Percentiles rank a stretch among this genome's conserved stretches.
phyloP scores from a whole-genome alignment of 225 moss, liverwort and hornwort species.

The Thuidium tamariscinum region DNA sequence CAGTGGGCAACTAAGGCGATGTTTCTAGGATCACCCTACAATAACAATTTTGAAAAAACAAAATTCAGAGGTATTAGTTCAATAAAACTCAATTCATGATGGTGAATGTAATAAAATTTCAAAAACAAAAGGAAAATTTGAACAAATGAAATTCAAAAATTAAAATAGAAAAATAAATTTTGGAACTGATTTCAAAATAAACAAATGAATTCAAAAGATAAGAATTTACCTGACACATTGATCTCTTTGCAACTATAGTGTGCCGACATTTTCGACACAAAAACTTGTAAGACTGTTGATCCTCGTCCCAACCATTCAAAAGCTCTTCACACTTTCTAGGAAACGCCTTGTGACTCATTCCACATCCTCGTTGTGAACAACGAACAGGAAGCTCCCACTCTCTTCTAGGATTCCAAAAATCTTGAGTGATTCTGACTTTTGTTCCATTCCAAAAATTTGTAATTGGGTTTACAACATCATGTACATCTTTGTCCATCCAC shows the following conservation, averaged over 20 bases:
- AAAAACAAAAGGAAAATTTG: too few species aligned
- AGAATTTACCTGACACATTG: not conserved
- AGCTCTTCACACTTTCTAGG: accelerated
- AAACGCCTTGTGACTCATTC: not conserved
- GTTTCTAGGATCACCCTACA: not conserved
- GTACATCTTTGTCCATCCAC: not conserved
- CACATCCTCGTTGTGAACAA: not conserved
- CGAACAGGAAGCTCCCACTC: accelerated
- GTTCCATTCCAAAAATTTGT: not conserved
- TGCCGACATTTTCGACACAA: accelerated
- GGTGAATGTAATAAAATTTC: too few species aligned
- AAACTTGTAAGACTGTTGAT: not conserved
- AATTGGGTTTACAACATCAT: not conserved
- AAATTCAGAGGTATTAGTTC: not conserved
- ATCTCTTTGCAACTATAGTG: not conserved
- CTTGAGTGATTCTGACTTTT: not conserved
- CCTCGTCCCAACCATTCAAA: not conserved
- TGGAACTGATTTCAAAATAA: not conserved
- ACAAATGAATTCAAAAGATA: not conserved
- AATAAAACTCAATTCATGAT: not conserved
- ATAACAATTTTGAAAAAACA: not conserved
- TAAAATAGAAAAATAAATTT: accelerated
- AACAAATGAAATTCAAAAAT: too few species aligned
- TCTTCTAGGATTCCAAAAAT: not conserved
- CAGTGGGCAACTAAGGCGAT: not conserved